These are phyloP conservation scores for Taphrina betulina DNA, from an alignment of 1,139 yeast species.

Conservation along the genomic window DNA sequence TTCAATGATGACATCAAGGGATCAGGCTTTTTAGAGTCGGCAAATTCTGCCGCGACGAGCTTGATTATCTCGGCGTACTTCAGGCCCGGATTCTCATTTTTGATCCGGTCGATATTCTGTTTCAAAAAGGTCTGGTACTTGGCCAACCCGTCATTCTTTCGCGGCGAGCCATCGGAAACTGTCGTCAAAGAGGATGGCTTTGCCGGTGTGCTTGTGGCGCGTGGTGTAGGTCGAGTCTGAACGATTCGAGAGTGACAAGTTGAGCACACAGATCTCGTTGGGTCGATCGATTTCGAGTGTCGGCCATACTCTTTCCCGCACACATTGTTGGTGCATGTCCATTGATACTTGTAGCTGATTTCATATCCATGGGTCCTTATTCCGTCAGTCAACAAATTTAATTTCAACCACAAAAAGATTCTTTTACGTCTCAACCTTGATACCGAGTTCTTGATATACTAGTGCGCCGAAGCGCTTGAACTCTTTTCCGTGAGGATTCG, in stretches of 20 bases:
- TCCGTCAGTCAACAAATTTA: too few species aligned
- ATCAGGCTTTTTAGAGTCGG: background rate
- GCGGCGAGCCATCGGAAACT: conserved; percentile 1
- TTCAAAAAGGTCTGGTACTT: conserved; percentile 18
- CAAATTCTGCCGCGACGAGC: conserved; percentile 21
- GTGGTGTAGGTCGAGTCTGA: conserved; percentile 26
- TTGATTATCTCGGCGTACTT: conserved; percentile 27
- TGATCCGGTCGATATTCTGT: conserved; percentile 12
- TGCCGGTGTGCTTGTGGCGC: background rate
- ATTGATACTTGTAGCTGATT: conserved; percentile 32
- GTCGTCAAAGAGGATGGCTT: background rate
- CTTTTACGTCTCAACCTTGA: conserved; percentile 28
- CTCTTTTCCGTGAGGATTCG: conserved; percentile 31
- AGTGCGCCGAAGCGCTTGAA: conserved; percentile 27
- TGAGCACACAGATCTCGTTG: conserved; percentile 22
- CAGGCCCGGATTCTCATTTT: conserved; percentile 12
- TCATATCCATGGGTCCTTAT: conserved; percentile 33
- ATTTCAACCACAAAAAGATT: too few species aligned
- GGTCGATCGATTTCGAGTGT: conserved; percentile 34
- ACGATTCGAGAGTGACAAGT: conserved; percentile 15
- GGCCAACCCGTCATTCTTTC: conserved; percentile 13
- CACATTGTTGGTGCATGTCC: conserved; percentile 23
- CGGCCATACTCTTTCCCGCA: conserved; percentile 30
- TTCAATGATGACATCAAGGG: too few species aligned
- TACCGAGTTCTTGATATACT: conserved; percentile 10